A percentile compares a stretch with the other conserved stretches of the same genome.
phyloP scores from a whole-genome alignment of 371 early-diverging fungal genomes.

The Mucor piriformis region DNA sequence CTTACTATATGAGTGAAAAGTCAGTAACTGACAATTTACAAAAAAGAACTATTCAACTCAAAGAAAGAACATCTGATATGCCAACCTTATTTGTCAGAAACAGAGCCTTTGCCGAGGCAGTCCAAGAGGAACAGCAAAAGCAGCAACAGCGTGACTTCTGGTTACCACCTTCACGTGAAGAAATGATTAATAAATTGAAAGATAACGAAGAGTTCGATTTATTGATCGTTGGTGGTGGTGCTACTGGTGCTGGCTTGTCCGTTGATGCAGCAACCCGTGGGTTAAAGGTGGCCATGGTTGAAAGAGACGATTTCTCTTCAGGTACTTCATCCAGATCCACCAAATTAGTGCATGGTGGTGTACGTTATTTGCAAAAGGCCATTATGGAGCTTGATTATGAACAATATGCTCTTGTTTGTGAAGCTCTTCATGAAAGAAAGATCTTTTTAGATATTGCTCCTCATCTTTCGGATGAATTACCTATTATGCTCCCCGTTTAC shows the following conservation, averaged over 20 bases:
- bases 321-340: conserved; percentile 97
- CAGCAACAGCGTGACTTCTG: conserved; percentile 58
- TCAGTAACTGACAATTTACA: conserved; percentile 14
- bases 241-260: conserved; percentile 96
- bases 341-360: conserved; percentile 99
- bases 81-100: conserved; percentile 31
- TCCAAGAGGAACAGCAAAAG: conserved; percentile 29
- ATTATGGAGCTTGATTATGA: conserved; percentile 93
- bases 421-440: conserved; percentile 97
- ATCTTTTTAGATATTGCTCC: conserved; percentile 96
- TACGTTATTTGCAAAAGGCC: conserved; percentile 99
- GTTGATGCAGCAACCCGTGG: conserved; percentile 98
- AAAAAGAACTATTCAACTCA: conserved; percentile 16
- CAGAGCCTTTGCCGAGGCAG: conserved; percentile 42
- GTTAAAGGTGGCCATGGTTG: conserved; percentile 95
- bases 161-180: conserved; percentile 73
- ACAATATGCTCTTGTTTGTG: conserved; percentile 96
- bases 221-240: conserved; percentile 98
- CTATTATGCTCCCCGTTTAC: conserved; percentile 96
- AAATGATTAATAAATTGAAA: conserved; percentile 72
- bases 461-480: conserved; percentile 91
- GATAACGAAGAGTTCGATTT: conserved; percentile 77
- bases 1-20: conserved; percentile 35
- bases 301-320: conserved; percentile 96
- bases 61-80: conserved; percentile 19